Conservation (phyloP, 1,284 basidiomycete genomes). For the Ganoderma sinense region DNA sequence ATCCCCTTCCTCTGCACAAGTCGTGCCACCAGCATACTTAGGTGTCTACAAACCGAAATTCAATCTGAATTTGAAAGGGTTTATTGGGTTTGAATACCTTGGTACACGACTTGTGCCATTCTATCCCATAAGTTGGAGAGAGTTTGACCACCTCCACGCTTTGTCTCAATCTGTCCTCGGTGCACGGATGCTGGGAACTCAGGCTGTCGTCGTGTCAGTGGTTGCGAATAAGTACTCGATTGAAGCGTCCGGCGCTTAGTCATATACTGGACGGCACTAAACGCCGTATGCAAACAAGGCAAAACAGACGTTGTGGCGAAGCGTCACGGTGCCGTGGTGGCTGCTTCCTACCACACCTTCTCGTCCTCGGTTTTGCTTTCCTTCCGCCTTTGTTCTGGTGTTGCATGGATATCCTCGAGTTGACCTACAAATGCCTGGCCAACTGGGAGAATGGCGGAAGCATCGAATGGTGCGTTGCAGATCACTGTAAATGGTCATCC, state of each 20-base stretch:
- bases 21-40: no score
- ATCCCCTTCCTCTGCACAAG: not conserved
- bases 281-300: slow-evolving; percentile 10
- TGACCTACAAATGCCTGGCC: slow-evolving; percentile 37
- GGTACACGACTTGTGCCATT: no score
- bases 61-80: no score
- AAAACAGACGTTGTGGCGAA: slow-evolving; percentile 15
- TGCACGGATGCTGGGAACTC: no score
- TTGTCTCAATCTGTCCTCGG: no score
- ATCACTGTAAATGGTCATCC: slow-evolving; percentile 12
- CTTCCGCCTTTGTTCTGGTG: not conserved
- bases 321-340: not conserved
- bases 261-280: not conserved
- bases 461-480: slow-evolving; percentile 60
- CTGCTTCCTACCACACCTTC: slow-evolving; percentile 7
- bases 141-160: no score
- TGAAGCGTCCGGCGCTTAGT: not conserved
- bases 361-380: slow-evolving; percentile 16
- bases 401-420: slow-evolving; percentile 41
- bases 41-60: no score
- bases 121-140: no score
- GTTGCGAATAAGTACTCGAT: no score
- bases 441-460: slow-evolving; percentile 67
- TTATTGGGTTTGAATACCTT: no score
- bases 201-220: no score